Conservation (phyloP, 148 eudicot species). For the Suaeda aralocaspica region DNA sequence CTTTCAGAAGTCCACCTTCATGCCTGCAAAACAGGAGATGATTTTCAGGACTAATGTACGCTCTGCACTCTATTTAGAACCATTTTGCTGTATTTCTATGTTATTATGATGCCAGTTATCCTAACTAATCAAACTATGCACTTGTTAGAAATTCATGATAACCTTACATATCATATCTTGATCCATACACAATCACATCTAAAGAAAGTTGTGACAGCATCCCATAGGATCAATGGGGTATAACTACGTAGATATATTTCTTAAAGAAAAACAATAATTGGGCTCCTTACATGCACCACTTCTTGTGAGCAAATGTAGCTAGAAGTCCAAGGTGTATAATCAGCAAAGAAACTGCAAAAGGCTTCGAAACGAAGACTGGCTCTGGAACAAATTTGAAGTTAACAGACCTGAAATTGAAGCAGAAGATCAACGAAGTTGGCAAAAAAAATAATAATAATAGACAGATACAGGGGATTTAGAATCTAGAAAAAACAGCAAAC, state of each 20-base stretch:
- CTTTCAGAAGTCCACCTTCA: conserved; percentile 71
- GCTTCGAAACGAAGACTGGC: conserved; percentile 67
- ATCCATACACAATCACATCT: no score
- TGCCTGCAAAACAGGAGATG: conserved; percentile 42
- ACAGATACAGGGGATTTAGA: no score
- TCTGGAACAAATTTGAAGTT: conserved; percentile 99
- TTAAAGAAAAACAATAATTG: not conserved
- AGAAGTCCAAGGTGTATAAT: conserved; percentile 64
- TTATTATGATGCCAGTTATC: not conserved
- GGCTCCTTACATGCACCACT: conserved; percentile 87
- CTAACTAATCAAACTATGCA: not conserved
- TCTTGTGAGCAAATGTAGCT: conserved; percentile 60
- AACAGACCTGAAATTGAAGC: conserved; percentile 66
- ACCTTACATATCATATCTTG: no score
- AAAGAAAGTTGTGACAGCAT: not conserved
- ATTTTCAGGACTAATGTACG: not conserved
- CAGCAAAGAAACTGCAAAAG: conserved; percentile 61
- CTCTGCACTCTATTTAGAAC: not conserved
- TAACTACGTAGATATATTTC: not conserved
- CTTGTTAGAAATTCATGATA: not conserved
- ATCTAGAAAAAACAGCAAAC: no score
- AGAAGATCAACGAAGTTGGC: conserved; percentile 2
- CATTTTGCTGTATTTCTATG: not conserved
- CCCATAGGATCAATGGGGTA: not conserved
- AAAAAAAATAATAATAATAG: not conserved